Evolutionary conservation across 805 yeast species (phyloP).

Genomic region (Candida adriatica): DNA sequence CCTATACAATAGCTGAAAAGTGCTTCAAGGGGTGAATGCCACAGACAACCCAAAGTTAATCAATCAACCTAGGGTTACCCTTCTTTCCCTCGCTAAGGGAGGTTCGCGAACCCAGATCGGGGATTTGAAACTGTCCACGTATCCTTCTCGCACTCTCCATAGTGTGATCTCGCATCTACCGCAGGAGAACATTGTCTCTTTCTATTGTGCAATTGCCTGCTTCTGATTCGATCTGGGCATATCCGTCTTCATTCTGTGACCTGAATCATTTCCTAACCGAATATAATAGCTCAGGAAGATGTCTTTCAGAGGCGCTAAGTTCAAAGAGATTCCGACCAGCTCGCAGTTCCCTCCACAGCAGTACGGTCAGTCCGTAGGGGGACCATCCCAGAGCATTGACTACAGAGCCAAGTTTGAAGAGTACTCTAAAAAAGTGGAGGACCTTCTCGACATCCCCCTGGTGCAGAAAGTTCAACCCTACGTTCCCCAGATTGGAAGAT

Average conservation of each 20-base stretch:
- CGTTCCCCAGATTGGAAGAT: slow-evolving; percentile 83
- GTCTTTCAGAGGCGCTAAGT: slow-evolving; percentile 24
- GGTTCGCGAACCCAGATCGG: slow-evolving; percentile 4
- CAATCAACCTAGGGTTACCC: no score
- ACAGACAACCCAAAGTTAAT: no score
- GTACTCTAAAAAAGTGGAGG: slow-evolving; percentile 48
- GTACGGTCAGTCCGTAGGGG: slow-evolving; percentile 7
- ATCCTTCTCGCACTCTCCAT: slow-evolving; percentile 5
- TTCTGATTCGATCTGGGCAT: no score
- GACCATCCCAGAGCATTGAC: slow-evolving; percentile 16
- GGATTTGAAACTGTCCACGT: slow-evolving; percentile 8
- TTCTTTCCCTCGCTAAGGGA: no score
- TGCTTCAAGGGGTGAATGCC: no score
- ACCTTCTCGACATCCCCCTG: slow-evolving; percentile 40
- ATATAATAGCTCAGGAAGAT: slow-evolving; percentile 2
- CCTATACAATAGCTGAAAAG: no score
- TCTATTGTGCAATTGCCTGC: no score
- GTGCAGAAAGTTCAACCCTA: slow-evolving; percentile 52
- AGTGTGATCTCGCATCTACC: no score
- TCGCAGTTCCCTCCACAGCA: slow-evolving; percentile 13
- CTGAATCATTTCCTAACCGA: not conserved
- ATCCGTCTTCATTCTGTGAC: no score
- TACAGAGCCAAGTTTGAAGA: slow-evolving; percentile 7
- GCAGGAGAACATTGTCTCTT: no score
- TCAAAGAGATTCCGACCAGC: slow-evolving; percentile 22